These are phyloP conservation scores for Syncephalastrum sp. DNA, from an alignment of 371 early-diverging fungal species.

Conservation along the genomic window DNA sequence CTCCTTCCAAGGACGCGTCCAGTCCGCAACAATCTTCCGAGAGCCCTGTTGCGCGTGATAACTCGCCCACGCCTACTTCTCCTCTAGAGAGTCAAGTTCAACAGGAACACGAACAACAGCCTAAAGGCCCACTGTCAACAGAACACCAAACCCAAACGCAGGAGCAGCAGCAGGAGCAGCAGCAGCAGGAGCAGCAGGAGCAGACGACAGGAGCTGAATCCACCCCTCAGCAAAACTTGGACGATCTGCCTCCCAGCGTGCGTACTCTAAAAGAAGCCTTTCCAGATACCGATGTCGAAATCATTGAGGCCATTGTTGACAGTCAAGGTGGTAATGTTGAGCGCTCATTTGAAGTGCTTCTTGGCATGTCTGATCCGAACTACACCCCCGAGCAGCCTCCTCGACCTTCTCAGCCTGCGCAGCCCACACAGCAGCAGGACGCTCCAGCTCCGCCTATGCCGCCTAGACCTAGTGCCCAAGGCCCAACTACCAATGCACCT, in stretches of 20 bases:
- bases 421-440: conserved; percentile 11
- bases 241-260: conserved; percentile 11
- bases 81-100: neutral
- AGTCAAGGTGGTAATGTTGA: conserved; percentile 35
- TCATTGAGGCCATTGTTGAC: conserved; percentile 46
- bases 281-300: conserved; percentile 42
- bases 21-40: too few species aligned
- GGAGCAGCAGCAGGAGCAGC: neutral
- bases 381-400: conserved; percentile 25
- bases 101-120: conserved; percentile 3
- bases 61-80: neutral
- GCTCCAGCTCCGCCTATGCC: conserved; percentile 32
- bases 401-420: conserved; percentile 6
- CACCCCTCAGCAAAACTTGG: neutral
- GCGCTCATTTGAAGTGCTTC: conserved; percentile 35
- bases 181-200: neutral
- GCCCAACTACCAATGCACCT: conserved; percentile 7
- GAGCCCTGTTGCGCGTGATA: too few species aligned
- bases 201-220: neutral
- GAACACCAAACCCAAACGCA: neutral
- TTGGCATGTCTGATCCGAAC: conserved; percentile 47
- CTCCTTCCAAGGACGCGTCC: too few species aligned
- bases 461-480: conserved; percentile 21
- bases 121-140: neutral
- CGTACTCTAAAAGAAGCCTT: conserved; percentile 48